These are phyloP conservation scores for Lodderomyces beijingensis DNA, from an alignment of 1,139 yeast species.

Conservation along the genomic window DNA sequence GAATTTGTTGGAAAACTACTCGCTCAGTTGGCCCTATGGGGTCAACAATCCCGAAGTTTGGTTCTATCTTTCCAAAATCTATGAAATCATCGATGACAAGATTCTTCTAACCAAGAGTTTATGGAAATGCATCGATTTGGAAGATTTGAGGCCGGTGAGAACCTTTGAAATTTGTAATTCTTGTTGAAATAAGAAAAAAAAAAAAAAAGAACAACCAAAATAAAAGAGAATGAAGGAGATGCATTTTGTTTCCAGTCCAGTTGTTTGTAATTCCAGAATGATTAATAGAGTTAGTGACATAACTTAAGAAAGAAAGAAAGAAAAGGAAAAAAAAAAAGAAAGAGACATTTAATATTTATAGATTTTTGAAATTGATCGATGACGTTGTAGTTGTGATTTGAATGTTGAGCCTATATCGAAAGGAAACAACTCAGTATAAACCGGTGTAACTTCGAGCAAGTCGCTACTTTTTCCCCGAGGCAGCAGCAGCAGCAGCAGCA, in stretches of 20 bases:
- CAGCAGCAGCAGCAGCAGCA: conserved; percentile 7
- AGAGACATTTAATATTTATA: too few relatives aligned
- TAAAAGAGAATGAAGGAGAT: background rate
- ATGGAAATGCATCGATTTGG: conserved; percentile 66
- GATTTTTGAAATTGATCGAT: too few relatives aligned
- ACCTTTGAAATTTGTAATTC: conserved; percentile 24
- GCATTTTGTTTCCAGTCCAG: too few relatives aligned
- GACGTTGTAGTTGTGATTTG: too few relatives aligned
- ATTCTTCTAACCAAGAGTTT: conserved; percentile 49
- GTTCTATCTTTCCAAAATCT: conserved; percentile 64
- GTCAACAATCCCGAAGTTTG: conserved; percentile 64
- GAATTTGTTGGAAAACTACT: conserved; percentile 52
- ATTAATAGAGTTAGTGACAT: background rate
- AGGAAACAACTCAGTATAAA: too few relatives aligned
- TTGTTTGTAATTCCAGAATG: background rate
- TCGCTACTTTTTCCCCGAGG: too few relatives aligned
- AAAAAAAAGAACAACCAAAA: too few relatives aligned
- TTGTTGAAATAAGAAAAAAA: background rate
- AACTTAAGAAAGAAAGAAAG: too few relatives aligned
- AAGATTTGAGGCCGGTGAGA: conserved; percentile 65
- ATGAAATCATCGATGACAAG: conserved; percentile 58
- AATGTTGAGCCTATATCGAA: too few relatives aligned
- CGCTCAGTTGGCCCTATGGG: conserved; percentile 49
- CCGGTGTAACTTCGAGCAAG: too few relatives aligned
- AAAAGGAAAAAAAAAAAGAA: too few relatives aligned